phyloP scores from a whole-genome alignment of 2,329 filamentous ascomycete genomes.

The Penicillium sp. region DNA sequence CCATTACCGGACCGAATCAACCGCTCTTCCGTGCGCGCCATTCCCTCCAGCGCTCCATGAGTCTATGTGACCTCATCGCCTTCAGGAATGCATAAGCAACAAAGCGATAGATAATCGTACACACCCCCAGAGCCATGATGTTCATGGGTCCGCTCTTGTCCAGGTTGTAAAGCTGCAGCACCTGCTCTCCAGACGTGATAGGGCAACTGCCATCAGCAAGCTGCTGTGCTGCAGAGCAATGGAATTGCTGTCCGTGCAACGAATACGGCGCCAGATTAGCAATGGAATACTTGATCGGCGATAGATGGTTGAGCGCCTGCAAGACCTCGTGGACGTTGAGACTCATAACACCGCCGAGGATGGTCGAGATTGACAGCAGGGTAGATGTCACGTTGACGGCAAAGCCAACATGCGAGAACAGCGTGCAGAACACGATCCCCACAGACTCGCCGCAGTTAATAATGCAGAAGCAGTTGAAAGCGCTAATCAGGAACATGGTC shows the following conservation, averaged over 20 bases:
- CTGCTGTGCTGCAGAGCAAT: constrained; percentile 62
- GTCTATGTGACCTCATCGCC: constrained; percentile 25
- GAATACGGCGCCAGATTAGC: constrained; percentile 69
- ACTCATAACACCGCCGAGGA: constrained; percentile 71
- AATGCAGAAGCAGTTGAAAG: constrained; percentile 72
- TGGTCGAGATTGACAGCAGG: constrained; percentile 68
- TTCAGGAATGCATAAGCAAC: constrained; percentile 47
- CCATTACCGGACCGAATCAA: neutral
- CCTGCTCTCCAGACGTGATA: constrained; percentile 67
- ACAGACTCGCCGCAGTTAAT: constrained; percentile 74
- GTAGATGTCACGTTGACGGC: constrained; percentile 72
- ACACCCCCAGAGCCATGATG: constrained; percentile 63
- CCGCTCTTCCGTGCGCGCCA: constrained; percentile 16
- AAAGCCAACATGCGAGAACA: constrained; percentile 74
- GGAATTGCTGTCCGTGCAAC: constrained; percentile 62
- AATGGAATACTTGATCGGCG: constrained; percentile 70
- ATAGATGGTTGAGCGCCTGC: constrained; percentile 68
- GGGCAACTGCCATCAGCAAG: constrained; percentile 64
- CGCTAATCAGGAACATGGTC: constrained; percentile 66
- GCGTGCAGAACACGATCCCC: constrained; percentile 78
- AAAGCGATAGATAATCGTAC: constrained; percentile 66
- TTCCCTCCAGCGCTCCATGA: constrained; percentile 24
- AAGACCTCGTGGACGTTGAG: constrained; percentile 69
- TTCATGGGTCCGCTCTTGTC: constrained; percentile 64
- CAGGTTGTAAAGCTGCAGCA: constrained; percentile 67